Percentiles rank a stretch among this genome's conserved stretches.
phyloP scores from a whole-genome alignment of 805 yeast genomes.

The Phaffomyces antillensis region DNA sequence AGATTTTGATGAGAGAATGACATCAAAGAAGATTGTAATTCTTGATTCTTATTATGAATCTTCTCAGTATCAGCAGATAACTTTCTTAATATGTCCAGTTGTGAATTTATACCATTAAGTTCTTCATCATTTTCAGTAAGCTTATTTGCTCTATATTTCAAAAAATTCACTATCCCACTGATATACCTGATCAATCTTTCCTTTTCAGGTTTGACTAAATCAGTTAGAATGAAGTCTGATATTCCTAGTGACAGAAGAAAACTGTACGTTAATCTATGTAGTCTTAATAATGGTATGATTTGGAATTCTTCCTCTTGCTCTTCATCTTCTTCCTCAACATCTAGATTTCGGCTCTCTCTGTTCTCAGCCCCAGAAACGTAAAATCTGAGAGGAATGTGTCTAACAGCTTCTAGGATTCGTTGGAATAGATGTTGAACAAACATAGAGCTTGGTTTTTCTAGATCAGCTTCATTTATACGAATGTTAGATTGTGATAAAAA shows the following conservation, averaged over 20 bases:
- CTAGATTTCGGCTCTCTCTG: too few species aligned
- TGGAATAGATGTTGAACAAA: conserved; percentile 49
- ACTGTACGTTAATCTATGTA: conserved; percentile 52
- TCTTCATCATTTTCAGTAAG: conserved; percentile 59
- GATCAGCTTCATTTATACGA: conserved; percentile 50
- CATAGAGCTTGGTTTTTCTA: conserved; percentile 49
- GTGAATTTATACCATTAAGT: conserved; percentile 33
- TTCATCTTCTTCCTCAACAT: neutral
- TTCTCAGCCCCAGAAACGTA: too few species aligned
- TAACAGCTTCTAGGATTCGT: conserved; percentile 54
- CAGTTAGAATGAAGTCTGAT: conserved; percentile 67
- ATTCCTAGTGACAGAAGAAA: conserved; percentile 71
- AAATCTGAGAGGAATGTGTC: conserved; percentile 33
- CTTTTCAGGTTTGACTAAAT: conserved; percentile 73
- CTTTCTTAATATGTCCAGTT: conserved; percentile 38
- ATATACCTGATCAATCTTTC: conserved; percentile 54
- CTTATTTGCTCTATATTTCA: conserved; percentile 74
- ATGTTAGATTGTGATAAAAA: conserved; percentile 59
- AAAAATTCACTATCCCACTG: conserved; percentile 82
- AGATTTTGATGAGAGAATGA: too few species aligned
- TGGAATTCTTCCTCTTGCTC: conserved; percentile 29
- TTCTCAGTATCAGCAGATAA: conserved; percentile 34
- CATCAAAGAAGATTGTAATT: too few species aligned
- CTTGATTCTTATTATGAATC: too few species aligned
- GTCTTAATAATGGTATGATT: conserved; percentile 43